Evolutionary conservation across 2,329 filamentous ascomycete genomes (phyloP).

Genomic region (Pezicula rhizophila): DNA sequence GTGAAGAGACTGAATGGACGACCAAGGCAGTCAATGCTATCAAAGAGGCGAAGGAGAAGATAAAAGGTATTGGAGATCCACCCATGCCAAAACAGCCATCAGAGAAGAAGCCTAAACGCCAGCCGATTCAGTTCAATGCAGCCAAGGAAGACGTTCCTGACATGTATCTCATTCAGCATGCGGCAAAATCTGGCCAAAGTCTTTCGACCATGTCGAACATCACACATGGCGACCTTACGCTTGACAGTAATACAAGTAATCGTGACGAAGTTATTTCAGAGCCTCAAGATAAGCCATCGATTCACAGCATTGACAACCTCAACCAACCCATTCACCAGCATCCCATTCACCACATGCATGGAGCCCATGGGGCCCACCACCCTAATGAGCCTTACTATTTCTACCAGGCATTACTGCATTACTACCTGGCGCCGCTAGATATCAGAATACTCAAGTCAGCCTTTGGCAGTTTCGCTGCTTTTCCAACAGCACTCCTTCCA

Average conservation of each 20-base stretch:
- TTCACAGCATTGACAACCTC: not conserved
- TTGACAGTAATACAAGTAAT: too few relatives aligned
- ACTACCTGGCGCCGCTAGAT: slow-evolving; percentile 66
- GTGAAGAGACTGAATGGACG: slow-evolving; percentile 88
- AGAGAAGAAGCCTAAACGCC: slow-evolving; percentile 39
- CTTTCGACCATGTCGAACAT: slow-evolving; percentile 15
- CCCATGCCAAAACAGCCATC: slow-evolving; percentile 46
- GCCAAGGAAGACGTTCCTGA: slow-evolving; percentile 39
- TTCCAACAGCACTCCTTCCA: slow-evolving; percentile 65
- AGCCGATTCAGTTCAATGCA: slow-evolving; percentile 43
- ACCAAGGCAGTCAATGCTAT: slow-evolving; percentile 75
- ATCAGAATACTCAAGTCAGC: slow-evolving; percentile 68
- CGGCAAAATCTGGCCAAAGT: slow-evolving; percentile 37
- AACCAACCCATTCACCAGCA: not conserved
- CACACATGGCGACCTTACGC: too few relatives aligned
- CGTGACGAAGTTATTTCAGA: too few relatives aligned
- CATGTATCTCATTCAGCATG: slow-evolving; percentile 44
- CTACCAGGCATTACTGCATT: slow-evolving; percentile 66
- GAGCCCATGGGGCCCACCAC: slow-evolving; percentile 16
- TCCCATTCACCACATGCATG: not conserved
- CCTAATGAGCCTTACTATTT: slow-evolving; percentile 53
- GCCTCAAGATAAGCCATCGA: too few relatives aligned
- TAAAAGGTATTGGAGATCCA: slow-evolving; percentile 61
- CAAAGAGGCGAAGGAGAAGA: slow-evolving; percentile 67
- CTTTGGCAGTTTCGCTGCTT: slow-evolving; percentile 60